These are phyloP conservation scores for Fremontodendron californicum DNA, from an alignment of 345 rosid species.

Conservation along the genomic window DNA sequence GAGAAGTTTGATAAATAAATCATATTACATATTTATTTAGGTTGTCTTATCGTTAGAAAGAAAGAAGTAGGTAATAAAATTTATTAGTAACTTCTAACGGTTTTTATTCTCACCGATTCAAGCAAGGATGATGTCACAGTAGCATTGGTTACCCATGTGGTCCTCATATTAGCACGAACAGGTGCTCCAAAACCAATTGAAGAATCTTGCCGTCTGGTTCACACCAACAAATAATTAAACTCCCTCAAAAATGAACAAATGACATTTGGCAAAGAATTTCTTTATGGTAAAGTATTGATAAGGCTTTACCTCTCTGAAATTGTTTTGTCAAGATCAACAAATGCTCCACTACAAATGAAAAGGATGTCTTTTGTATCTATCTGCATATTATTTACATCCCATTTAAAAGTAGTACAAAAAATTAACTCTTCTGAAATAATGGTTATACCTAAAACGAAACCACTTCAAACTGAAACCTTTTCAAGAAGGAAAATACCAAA, in stretches of 20 bases:
- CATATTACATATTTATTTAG: not conserved
- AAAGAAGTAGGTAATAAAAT: not conserved
- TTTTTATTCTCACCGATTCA: slow-evolving; percentile 60
- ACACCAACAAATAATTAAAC: slow-evolving; percentile 16
- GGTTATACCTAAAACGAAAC: not conserved
- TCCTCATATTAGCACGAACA: slow-evolving; percentile 92
- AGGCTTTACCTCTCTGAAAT: slow-evolving; percentile 75
- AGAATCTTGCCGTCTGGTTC: slow-evolving; percentile 80
- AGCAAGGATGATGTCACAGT: slow-evolving; percentile 79
- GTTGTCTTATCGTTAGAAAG: not conserved
- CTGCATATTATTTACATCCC: slow-evolving; percentile 34
- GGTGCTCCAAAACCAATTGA: slow-evolving; percentile 99
- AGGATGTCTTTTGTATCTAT: slow-evolving; percentile 94
- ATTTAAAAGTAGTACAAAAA: slow-evolving; percentile 8
- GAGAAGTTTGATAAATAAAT: not conserved
- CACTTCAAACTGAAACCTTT: not conserved
- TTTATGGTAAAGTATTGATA: not conserved
- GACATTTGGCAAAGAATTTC: not conserved
- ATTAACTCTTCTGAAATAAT: not conserved
- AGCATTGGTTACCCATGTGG: slow-evolving; percentile 62
- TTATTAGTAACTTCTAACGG: not conserved
- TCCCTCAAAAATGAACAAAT: slow-evolving; percentile 7
- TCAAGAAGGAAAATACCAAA: not conserved
- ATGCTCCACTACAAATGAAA: slow-evolving; percentile 96
- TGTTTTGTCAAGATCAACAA: slow-evolving; percentile 88